Evolutionary conservation across 495 filamentous ascomycete species (phyloP), one percentile per base, ranked within the genome.

Genomic region (Tirmania nivea): DNA sequence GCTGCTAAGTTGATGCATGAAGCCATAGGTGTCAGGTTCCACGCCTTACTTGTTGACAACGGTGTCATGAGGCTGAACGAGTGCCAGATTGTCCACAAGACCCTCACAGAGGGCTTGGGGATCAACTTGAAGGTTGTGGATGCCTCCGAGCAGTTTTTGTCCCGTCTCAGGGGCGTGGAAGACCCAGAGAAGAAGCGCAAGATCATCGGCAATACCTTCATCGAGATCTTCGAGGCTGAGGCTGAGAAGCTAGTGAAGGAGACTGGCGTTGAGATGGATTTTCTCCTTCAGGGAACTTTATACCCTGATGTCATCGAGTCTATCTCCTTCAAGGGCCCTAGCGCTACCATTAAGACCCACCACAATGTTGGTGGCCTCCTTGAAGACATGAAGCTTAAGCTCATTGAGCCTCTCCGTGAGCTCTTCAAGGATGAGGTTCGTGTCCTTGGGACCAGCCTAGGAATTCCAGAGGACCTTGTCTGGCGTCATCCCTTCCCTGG

Each of bases 101-200:
- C 76, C 0, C 72, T 97, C 16, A 71, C 71, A 0, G 63, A 87
- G 62, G 76, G 86, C 42, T 73, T 97, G 0, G 84, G 85, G 12
- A 93, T 97, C 62, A 86, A 93, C 65, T 71, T 97, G 12, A 93
- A 84, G 0, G 81, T 97, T 48, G 76, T 90, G 6, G 83, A 97
- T 61, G 89, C 80, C 10, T 71, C 75, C 16, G 70, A 88, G 58
- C 69, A 71, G 14, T 96, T 96, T 71, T 66, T 95, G 19, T 67
- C 64, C 9, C 70, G 77, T 14, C 73, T 97, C 9, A 79, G 79
- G 65, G 88, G 85, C 25, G 76, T 90, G 37, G 70, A 72, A 36
- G 84, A 94, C 42, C 90, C 90, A 0, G 89, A 96, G 69, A 75
- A 79, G 68, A 97, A 97, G 74, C 76, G 89, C 31, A 95, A 90